Evolutionary conservation across 2,329 filamentous ascomycete species (phyloP).

Genomic region (Polychaeton citri): DNA sequence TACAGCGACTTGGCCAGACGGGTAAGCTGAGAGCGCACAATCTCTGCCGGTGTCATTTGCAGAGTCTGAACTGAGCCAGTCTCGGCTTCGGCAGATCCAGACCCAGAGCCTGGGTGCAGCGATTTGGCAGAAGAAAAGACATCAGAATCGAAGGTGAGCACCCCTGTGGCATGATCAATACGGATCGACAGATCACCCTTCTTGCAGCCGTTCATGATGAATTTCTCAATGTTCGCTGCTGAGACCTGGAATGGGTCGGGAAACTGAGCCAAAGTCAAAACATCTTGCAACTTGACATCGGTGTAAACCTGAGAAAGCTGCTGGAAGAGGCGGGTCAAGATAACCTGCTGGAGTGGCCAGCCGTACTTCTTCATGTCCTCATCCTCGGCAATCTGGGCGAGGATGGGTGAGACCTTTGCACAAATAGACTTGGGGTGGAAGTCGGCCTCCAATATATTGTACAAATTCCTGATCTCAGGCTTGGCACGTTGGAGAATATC

Average conservation of each 20-base stretch:
- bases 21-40: conserved; percentile 86
- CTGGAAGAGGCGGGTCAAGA: conserved; percentile 95
- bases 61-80: conserved; percentile 78
- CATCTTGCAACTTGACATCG: conserved; percentile 87
- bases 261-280: conserved; percentile 87
- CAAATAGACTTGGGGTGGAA: conserved; percentile 98
- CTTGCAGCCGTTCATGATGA: conserved; percentile 99
- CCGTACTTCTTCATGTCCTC: conserved; percentile 97
- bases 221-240: conserved; percentile 89
- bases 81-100: conserved; percentile 80
- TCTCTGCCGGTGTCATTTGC: conserved; percentile 95
- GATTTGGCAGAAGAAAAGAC: conserved; percentile 97
- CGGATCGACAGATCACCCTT: conserved; percentile 96
- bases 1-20: conserved; percentile 84
- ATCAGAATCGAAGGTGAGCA: conserved; percentile 94
- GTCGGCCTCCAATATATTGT: conserved; percentile 97
- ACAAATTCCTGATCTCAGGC: conserved; percentile 90
- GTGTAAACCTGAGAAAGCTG: conserved; percentile 98
- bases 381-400: conserved; percentile 84
- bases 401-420: conserved; percentile 95
- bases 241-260: conserved; percentile 92
- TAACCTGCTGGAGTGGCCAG: conserved; percentile 90
- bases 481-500: conserved; percentile 82
- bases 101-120: conserved; percentile 66
- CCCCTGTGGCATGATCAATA: conserved; percentile 87